A percentile compares a stretch with the other conserved stretches of the same genome.
phyloP scores from a whole-genome alignment of 768 basidiomycete genomes.

The Panellus pusillus region DNA sequence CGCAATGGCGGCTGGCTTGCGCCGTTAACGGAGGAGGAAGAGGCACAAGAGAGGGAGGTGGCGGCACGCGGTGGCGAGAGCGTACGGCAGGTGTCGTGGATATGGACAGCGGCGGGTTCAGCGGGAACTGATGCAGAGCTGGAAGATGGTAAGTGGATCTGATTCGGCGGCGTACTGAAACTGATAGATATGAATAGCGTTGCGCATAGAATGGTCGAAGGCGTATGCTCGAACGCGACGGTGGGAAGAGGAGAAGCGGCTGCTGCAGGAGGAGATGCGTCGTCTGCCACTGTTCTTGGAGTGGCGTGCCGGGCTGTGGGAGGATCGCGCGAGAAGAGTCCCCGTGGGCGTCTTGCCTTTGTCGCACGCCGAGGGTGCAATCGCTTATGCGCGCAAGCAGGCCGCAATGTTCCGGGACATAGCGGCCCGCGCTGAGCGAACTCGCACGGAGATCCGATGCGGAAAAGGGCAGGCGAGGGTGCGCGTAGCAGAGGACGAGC shows the following conservation, averaged over 20 bases:
- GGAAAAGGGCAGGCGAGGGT: background rate
- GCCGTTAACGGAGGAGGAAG: background rate
- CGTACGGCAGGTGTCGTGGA: background rate
- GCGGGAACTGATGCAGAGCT: background rate
- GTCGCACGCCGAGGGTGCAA: background rate
- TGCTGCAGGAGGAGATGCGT: constrained; percentile 13
- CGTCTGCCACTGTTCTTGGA: constrained; percentile 1
- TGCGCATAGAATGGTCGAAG: constrained; percentile 18
- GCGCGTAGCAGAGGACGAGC: too few relatives aligned
- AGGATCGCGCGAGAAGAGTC: background rate
- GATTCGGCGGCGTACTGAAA: too few relatives aligned
- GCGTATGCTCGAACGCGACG: background rate
- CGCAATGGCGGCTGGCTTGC: too few relatives aligned
- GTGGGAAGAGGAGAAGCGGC: too few relatives aligned
- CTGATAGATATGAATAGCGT: too few relatives aligned
- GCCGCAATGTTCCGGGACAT: background rate
- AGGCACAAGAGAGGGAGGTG: background rate
- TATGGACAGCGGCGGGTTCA: background rate
- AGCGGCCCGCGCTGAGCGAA: background rate
- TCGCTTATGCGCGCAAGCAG: constrained; percentile 1
- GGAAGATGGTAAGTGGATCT: background rate
- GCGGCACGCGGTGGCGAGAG: background rate
- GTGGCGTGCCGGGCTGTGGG: constrained; percentile 7
- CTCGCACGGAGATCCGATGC: background rate
- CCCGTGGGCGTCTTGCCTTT: background rate